Conservation (phyloP, 2,329 filamentous ascomycete species). For the Hypoxylon sp. region DNA sequence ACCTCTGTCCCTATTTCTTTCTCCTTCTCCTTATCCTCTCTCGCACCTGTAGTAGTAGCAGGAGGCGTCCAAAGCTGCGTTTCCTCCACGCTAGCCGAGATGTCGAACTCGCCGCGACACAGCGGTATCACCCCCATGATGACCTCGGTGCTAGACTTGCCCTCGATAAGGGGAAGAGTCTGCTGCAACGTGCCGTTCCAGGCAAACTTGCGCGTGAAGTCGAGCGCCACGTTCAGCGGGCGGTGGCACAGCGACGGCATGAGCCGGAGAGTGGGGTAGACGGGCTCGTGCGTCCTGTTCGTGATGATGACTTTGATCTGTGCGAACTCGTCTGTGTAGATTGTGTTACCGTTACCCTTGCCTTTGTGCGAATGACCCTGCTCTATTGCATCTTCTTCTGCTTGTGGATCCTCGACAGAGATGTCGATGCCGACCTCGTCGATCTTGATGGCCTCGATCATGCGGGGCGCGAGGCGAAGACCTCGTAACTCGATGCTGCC, state of each 20-base stretch:
- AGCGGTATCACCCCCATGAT: conserved; percentile 80
- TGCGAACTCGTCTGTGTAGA: conserved; percentile 74
- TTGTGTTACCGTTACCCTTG: conserved; percentile 40
- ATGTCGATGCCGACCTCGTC: conserved; percentile 82
- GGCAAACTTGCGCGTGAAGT: conserved; percentile 84
- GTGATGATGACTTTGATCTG: conserved; percentile 78
- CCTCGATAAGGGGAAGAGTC: conserved; percentile 73
- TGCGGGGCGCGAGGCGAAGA: conserved; percentile 79
- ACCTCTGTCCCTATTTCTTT: not conserved
- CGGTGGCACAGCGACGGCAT: conserved; percentile 83
- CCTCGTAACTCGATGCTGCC: conserved; percentile 83
- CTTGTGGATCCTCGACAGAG: conserved; percentile 59
- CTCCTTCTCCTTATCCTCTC: too few species aligned
- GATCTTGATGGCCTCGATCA: conserved; percentile 86
- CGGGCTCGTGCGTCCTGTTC: conserved; percentile 78
- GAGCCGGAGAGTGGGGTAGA: conserved; percentile 81
- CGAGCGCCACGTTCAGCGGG: conserved; percentile 79
- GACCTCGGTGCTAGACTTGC: conserved; percentile 71
- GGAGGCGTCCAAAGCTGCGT: conserved; percentile 66
- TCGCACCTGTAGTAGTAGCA: conserved; percentile 8
- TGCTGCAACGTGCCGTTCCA: conserved; percentile 90
- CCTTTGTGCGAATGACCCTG: too few species aligned
- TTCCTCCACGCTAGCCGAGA: conserved; percentile 86
- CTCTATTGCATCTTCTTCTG: conserved; percentile 12
- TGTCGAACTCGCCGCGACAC: conserved; percentile 85